Base-by-base conservation (phyloP, 768 basidiomycete species). In the Boletus rex-veris region DNA sequence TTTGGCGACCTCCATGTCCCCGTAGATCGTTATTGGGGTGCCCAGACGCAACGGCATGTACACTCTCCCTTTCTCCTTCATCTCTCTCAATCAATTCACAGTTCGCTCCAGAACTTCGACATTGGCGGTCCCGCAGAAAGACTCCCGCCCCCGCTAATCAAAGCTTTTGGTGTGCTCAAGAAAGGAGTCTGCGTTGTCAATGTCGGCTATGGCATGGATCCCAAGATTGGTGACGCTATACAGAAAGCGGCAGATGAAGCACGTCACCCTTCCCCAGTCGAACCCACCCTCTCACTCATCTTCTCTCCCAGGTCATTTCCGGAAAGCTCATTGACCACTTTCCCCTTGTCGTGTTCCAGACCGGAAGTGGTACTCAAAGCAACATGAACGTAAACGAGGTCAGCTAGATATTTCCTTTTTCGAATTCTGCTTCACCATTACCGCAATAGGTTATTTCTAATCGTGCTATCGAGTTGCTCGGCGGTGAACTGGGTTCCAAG, bases 381-480 rank as follows among this genome's bases (percentile, higher is more conserved):
- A 99, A 99, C 77, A 99, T 99, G 97, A 99, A 92, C 71, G 92
- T 84, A 56, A 99, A 99, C 70, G 97, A 99, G 83, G 92, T 88
- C 39, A 21, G 71, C 50, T 31, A 16, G 3, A n/a, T 11, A 7
- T 48, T 37, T 26, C 24, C 42, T 30, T 19, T 36, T 4, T 30
- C 9, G 35, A 41, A 8, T 12, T 8, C 14, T 26, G 35, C 19
- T 7, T 53, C 36, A 48, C 15, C 52, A 45, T 31, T 8, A 0
- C 38, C 21, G 5, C 21, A 28, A 26, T 39, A 93, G 91, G 95
- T 98, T 64, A 95, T 99, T 67, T 96, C 95, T 24, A 99, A 99
- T 72, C 86, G 96, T 54, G 97, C 97, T 33, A 99, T 98, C 66
- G 93, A 99, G 75, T 75, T 97, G 57, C 84, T 98, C 55, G 97